Evolutionary conservation across 176 grass and related monocot species (phyloP), one percentile per base, ranked within the genome.

Genomic region (Rhynchospora breviuscula): DNA sequence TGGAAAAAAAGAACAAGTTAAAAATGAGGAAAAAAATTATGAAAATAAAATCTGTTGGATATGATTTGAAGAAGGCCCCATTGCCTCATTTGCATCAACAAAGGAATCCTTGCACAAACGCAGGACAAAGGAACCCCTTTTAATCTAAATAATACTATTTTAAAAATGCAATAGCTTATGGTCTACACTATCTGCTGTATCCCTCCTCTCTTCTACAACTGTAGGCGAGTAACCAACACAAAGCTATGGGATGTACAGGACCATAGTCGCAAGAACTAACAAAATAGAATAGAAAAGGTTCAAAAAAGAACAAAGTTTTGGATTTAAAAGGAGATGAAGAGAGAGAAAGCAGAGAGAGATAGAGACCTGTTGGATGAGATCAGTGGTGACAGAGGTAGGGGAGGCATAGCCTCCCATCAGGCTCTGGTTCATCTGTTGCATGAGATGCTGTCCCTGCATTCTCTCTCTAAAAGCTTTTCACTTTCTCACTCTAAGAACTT

Each of bases 351-450:
- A 87, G 81, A 31, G 74, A 63, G 60, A 83, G 78, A 87, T 84
- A 54, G 86, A 63, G 85, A 93, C 93, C 93, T 96, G 93, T 84
- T 96, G 93, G 49, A 96, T 96, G 85, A 93, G 87, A 93, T 96
- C 93, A 86, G 93, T 96, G 80, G 93, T 96, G 85, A 93, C 91
- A 85, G 89, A 64, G 46, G 85, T 63, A 86, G 93, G 89, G 51
- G 93, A 89, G 67, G 89, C 89, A 83, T 93, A 96, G 72, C 93
- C 89, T 83, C 93, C 93, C 85, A 96, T 96, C 91, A 96, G 92
- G 79, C 67, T 82, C 91, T 93, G 93, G 93, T 96, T 96, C 93
- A 96, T 93, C 91, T 96, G 80, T 53, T 82, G 93, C 93, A 96
- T 93, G 85, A 96, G 89, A 89, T 93, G 91, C 84, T 96, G 93